Evolutionary conservation across 345 rosid genomes (phyloP), one percentile per base, ranked within the genome.

Genomic region (Geranium brycei): DNA sequence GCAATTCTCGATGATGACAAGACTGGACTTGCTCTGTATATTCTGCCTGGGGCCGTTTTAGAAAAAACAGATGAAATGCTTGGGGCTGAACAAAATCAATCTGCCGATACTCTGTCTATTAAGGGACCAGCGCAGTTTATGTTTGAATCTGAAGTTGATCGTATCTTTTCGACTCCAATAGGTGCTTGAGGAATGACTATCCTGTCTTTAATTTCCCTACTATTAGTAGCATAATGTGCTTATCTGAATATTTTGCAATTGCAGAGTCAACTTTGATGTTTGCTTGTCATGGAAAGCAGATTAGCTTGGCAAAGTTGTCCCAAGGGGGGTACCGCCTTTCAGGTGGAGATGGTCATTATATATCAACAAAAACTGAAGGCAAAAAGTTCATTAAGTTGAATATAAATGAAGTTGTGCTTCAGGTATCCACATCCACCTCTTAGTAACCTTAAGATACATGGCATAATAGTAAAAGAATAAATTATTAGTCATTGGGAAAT

Each of bases 131-230:
- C 79, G 65, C 87, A 83, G 67, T 90, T 88, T 77, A 63, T 86
- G 89, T 93, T 93, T 81, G 99, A 93, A 69, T 80, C 87, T 51
- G 96, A 86, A 80, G 85, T 93, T 11, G 96, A 93, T 76, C 88
- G 83, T 63, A 82, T 93, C 65, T 93, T 93, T 82, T 81, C 95
- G 64, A 90, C 99, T 70, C 96, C 99, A 16, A 76, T 88, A 86
- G 99, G 99, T 93, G 77, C 61, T 62, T 74, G 79, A 69, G 60
- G 56, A 67, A 63, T 72, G 69, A 64, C 62, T 57, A 31, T 69
- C 11, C 58, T 62, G 64, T 35, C 19, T 77, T 57, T 69, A 64
- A 19, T 60, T n/a, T 73, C 30, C 35, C 59, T 57, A 55, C 57
- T 30, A 62, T 65, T 59, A 31, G 57, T 68, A 58, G 55, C 59